Evolutionary conservation across 2,329 filamentous ascomycete genomes (phyloP), one percentile per base, ranked within the genome.

Genomic region (Zymoseptoria brevis): DNA sequence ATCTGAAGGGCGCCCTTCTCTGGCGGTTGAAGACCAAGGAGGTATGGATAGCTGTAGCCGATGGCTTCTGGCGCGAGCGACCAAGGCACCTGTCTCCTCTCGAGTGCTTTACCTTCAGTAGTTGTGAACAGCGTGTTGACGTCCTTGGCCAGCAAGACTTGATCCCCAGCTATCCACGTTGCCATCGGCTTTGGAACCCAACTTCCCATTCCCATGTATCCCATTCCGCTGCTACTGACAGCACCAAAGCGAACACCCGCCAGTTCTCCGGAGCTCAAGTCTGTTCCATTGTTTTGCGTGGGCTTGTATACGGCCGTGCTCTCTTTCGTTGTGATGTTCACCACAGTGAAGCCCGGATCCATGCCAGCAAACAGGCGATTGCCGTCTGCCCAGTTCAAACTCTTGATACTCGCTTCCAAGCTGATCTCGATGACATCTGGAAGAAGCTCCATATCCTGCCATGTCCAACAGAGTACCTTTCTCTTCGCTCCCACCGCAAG

Each of bases 11-110:
- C 85, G 2, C 93, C 91, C 73, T 94, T 96, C 1, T 88, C 81
- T 0, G 90, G 85, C 7, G 90, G 80, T 70, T 96, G 91, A 13
- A 99, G 78, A 8, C 91, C 89, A 54, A 99, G 79, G 57, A 99
- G 86, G 71, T 96, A 99, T 0, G 94, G 94, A 72, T 99, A 99
- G 21, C 92, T 96, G 73, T 96, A 99, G 21, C 93, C 94, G 60
- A 99, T 87, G 58, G 87, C 87, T 68, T 96, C 92, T 1, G 94
- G 95, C 1, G 93, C 90, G 35, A 84, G 80, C 50, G 86, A 83
- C 94, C 94, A 99, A 1, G 91, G 91, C n/a, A 99, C 86, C 72
- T 97, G 92, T 57, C 88, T 82, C 74, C 89, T 90, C 51, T 92
- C 87, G 35, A 95, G 72, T 0, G 91, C 82, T 66, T 90, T 92